phyloP scores from a whole-genome alignment of 176 grass and related monocot genomes.

The Alloteropsis semialata region DNA sequence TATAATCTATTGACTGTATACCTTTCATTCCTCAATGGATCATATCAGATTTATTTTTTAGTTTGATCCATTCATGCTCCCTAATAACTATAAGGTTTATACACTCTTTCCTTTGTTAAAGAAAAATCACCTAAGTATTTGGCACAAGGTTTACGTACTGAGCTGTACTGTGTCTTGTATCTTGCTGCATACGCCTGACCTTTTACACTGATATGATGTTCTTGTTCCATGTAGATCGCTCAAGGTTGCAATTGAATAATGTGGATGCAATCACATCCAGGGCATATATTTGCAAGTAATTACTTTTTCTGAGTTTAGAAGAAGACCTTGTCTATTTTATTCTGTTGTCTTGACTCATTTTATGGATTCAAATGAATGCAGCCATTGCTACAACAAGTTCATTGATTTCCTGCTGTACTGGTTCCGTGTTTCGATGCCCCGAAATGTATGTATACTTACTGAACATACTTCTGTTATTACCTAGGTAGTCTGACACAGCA shows the following conservation, averaged over 20 bases:
- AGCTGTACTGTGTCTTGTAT: background rate
- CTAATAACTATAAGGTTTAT: background rate
- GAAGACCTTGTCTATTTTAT: constrained; percentile 17
- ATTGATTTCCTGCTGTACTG: constrained; percentile 85
- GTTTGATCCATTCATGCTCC: background rate
- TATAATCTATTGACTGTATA: background rate
- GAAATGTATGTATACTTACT: constrained; percentile 61
- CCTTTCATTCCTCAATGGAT: background rate
- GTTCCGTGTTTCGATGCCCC: constrained; percentile 65
- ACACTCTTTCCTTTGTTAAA: background rate
- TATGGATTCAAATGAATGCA: constrained; percentile 61
- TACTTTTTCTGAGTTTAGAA: constrained; percentile 17
- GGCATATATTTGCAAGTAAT: constrained; percentile 88
- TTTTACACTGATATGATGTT: constrained; percentile 7
- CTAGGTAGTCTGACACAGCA: background rate
- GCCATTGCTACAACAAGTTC: constrained; percentile 75
- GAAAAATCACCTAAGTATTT: background rate
- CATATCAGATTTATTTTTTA: background rate
- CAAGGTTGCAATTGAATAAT: constrained; percentile 71
- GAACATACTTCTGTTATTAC: background rate
- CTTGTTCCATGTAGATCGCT: constrained; percentile 60
- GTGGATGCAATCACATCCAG: constrained; percentile 55
- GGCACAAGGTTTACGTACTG: constrained; percentile 11
- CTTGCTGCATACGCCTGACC: background rate
- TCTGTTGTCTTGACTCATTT: constrained; percentile 22